Percentiles rank a stretch among this genome's conserved stretches.
Conservation (phyloP, 2,329 filamentous ascomycete species). For the Talaromyces funiculosus region DNA sequence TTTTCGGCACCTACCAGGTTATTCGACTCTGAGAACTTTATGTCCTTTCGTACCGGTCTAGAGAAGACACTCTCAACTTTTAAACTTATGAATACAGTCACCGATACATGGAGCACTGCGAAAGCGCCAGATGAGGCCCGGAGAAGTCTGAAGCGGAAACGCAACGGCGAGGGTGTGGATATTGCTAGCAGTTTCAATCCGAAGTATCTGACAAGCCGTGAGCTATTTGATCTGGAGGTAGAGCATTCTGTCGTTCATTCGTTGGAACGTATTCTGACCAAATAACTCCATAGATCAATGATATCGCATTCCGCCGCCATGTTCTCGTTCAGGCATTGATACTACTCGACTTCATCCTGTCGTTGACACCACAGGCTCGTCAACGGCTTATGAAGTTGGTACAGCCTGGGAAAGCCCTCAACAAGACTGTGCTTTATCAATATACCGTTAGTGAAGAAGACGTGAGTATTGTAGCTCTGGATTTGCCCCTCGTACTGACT, state of each 20-base stretch:
- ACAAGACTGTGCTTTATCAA: conserved; percentile 83
- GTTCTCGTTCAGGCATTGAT: conserved; percentile 94
- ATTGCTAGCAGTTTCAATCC: conserved; percentile 79
- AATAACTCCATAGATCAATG: conserved; percentile 61
- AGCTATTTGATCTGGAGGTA: conserved; percentile 93
- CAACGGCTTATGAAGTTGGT: conserved; percentile 56
- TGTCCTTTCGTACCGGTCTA: conserved; percentile 57
- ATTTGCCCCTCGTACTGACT: conserved; percentile 18
- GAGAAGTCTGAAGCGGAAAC: conserved; percentile 65
- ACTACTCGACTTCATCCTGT: conserved; percentile 90
- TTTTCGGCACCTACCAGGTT: conserved; percentile 86
- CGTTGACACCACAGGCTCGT: conserved; percentile 75
- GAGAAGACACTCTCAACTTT: conserved; percentile 67
- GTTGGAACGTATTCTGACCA: neutral
- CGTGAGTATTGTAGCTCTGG: conserved; percentile 43
- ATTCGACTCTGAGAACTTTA: conserved; percentile 66
- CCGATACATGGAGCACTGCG: conserved; percentile 59
- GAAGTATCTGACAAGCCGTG: conserved; percentile 95
- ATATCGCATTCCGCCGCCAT: conserved; percentile 88
- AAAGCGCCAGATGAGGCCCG: conserved; percentile 59
- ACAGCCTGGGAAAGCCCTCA: conserved; percentile 52
- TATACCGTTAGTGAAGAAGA: conserved; percentile 77
- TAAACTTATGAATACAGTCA: conserved; percentile 60
- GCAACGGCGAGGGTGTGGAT: conserved; percentile 55
- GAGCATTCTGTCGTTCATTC: neutral